Evolutionary conservation across 345 rosid genomes (phyloP).

Genomic region (Dipteronia sinensis): DNA sequence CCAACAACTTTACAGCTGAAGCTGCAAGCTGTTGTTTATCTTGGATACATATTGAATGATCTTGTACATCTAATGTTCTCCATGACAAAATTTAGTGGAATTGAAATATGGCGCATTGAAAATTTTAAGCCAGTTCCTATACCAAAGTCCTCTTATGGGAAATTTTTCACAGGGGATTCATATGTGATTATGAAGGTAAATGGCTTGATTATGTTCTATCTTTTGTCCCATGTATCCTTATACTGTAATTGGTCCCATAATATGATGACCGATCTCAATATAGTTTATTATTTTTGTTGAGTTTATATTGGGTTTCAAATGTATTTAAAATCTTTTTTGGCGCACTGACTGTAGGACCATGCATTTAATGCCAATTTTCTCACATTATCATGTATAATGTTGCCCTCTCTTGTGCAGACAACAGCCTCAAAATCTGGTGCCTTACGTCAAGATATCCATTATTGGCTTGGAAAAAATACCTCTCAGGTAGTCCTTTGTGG

Average conservation of each 20-base stretch:
- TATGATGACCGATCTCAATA: neutral
- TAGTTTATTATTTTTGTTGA: neutral
- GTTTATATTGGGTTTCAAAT: neutral
- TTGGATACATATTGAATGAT: conserved; percentile 13
- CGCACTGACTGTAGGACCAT: neutral
- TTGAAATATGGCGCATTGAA: conserved; percentile 97
- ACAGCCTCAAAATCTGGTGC: conserved; percentile 73
- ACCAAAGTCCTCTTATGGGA: conserved; percentile 76
- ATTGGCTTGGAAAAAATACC: conserved; percentile 94
- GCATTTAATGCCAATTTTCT: neutral
- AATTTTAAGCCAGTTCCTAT: conserved; percentile 70
- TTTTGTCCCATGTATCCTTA: neutral
- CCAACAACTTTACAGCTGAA: neutral
- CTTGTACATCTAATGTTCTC: conserved; percentile 28
- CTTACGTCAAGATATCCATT: conserved; percentile 81
- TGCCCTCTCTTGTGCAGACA: conserved; percentile 49
- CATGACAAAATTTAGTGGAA: conserved; percentile 73
- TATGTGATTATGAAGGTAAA: conserved; percentile 85
- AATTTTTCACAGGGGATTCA: conserved; percentile 94
- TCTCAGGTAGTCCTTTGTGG: conserved; percentile 55
- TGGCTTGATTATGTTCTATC: conserved; percentile 10
- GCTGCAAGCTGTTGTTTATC: conserved; percentile 7
- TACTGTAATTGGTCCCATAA: neutral
- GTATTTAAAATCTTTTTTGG: neutral
- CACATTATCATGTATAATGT: neutral